Conservation (phyloP, 371 early-diverging fungal genomes). For the Lichtheimia corymbifera region DNA sequence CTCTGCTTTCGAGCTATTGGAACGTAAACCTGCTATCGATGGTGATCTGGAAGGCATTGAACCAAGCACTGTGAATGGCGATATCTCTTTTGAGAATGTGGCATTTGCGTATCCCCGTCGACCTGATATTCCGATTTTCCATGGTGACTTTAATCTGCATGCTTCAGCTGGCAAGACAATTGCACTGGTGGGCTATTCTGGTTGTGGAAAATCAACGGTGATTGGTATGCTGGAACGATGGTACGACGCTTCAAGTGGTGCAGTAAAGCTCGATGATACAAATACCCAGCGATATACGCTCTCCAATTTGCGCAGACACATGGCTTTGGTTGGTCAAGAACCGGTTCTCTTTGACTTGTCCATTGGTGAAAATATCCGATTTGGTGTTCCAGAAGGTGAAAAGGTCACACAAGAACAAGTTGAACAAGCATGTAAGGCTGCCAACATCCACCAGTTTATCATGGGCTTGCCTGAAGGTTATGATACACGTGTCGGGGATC, state of each 20-base stretch:
- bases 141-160: conserved; percentile 73
- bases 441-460: conserved; percentile 80
- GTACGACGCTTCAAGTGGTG: conserved; percentile 60
- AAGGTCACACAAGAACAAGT: conserved; percentile 36
- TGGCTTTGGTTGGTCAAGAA: conserved; percentile 62
- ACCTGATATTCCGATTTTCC: conserved; percentile 62
- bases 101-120: conserved; percentile 68
- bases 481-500: conserved; percentile 68
- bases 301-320: conserved; percentile 39
- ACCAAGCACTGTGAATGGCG: conserved; percentile 66
- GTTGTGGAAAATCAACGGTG: conserved; percentile 63
- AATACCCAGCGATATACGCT: conserved; percentile 47
- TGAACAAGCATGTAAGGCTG: conserved; percentile 57
- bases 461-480: conserved; percentile 70
- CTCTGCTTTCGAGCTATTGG: conserved; percentile 71
- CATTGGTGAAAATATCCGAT: conserved; percentile 28
- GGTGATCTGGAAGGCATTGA: conserved; percentile 61
- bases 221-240: conserved; percentile 73
- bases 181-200: conserved; percentile 63
- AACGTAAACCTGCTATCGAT: conserved; percentile 75
- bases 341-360: conserved; percentile 67
- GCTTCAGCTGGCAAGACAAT: conserved; percentile 66
- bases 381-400: conserved; percentile 74
- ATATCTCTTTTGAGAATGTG: conserved; percentile 43
- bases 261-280: conserved; percentile 39